phyloP scores from a whole-genome alignment of 352 stramenopile genomes.

The Phytophthora chlamydospora region DNA sequence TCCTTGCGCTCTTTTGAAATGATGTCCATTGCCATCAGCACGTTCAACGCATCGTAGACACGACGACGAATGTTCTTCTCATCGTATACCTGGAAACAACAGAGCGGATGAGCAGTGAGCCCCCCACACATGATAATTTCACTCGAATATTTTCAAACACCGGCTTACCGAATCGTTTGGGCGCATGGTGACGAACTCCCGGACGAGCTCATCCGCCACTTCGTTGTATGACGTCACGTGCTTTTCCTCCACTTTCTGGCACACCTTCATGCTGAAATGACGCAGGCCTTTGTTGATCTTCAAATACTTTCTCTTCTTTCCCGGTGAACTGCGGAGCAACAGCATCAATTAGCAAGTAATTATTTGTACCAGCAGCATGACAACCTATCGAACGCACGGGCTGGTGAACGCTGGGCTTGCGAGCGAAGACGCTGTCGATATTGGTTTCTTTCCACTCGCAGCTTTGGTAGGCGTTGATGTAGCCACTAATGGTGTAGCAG shows the following conservation, averaged over 20 bases:
- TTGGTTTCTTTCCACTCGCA: constrained; percentile 24
- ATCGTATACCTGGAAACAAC: constrained; percentile 78
- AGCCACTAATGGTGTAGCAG: constrained; percentile 17
- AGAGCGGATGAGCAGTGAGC: constrained; percentile 5
- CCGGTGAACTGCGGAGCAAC: constrained; percentile 42
- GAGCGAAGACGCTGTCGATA: constrained; percentile 7
- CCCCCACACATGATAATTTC: not conserved
- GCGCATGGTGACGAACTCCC: constrained; percentile 88
- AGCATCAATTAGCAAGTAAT: not conserved
- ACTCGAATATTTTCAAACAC: constrained; percentile 43
- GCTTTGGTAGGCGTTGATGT: constrained; percentile 13
- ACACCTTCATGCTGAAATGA: constrained; percentile 97
- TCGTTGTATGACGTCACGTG: constrained; percentile 96
- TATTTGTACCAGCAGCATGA: not conserved
- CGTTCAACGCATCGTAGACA: constrained; percentile 97
- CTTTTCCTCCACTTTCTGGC: constrained; percentile 97
- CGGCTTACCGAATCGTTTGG: constrained; percentile 67
- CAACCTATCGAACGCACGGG: constrained; percentile 45
- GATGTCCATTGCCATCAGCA: constrained; percentile 98
- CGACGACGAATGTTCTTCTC: constrained; percentile 96
- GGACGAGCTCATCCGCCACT: constrained; percentile 93
- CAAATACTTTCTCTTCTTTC: constrained; percentile 80
- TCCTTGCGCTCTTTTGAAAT: constrained; percentile 97
- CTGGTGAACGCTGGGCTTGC: constrained; percentile 63
- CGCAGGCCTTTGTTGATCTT: constrained; percentile 93